A percentile compares a stretch with the other conserved stretches of the same genome.
Conservation (phyloP, 495 filamentous ascomycete genomes). For the Penicillium bovifimosum region DNA sequence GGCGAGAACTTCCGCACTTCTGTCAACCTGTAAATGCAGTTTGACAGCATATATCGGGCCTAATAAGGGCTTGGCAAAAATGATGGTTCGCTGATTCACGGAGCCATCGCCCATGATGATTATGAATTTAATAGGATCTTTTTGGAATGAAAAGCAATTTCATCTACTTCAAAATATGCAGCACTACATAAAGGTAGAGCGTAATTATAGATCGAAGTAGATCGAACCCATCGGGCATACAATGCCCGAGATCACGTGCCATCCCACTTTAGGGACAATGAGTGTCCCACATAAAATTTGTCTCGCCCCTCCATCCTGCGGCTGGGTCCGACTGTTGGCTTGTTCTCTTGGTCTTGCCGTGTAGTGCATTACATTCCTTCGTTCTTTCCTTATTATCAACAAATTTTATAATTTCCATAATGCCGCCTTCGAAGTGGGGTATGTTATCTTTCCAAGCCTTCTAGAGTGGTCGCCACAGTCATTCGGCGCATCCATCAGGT, state of each 20-base stretch:
- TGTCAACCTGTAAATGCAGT: conserved; percentile 69
- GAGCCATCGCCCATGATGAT: conserved; percentile 23
- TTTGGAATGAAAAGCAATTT: conserved; percentile 23
- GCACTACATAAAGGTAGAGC: neutral
- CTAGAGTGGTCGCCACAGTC: neutral
- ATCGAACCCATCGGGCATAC: conserved; percentile 22
- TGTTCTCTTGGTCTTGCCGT: conserved; percentile 15
- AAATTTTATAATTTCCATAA: conserved; percentile 21
- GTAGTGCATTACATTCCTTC: conserved; percentile 9
- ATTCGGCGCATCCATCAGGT: neutral
- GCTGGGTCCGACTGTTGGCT: conserved; percentile 21
- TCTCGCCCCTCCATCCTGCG: conserved; percentile 23
- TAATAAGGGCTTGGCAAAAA: conserved; percentile 7
- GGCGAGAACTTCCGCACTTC: conserved; percentile 85
- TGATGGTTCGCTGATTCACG: conserved; percentile 14
- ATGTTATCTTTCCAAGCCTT: conserved; percentile 23
- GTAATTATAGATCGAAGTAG: neutral
- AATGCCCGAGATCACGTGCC: conserved; percentile 21
- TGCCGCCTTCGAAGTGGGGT: conserved; percentile 50
- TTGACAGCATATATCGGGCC: conserved; percentile 4
- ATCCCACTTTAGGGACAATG: conserved; percentile 15
- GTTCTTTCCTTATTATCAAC: conserved; percentile 11
- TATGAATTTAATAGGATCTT: conserved; percentile 32
- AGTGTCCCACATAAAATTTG: conserved; percentile 36
- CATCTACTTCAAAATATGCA: neutral